Evolutionary conservation across 768 basidiomycete genomes (phyloP), one percentile per base, ranked within the genome.

Genomic region (Amanita rimosa): DNA sequence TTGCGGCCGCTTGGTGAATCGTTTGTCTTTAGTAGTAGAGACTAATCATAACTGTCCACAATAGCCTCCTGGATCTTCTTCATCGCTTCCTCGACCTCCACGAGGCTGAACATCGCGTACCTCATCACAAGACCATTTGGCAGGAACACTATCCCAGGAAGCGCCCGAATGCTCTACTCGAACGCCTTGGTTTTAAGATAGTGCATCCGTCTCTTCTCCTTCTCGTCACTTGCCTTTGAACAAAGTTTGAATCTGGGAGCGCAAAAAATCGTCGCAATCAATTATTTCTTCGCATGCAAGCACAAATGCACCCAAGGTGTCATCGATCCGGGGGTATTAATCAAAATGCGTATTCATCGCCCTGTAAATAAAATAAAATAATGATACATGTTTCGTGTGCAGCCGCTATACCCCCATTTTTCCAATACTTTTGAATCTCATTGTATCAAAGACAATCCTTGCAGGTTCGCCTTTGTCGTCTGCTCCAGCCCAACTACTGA

Each of bases 111-210:
- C 34, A 85, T 72, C 14, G 88, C 85, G 59, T 84, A 88, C 19
- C 79, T 70, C 6, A 83, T 81, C 59, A 73, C 78, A 35, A 74
- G 66, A 10, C 79, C 81, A 51, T 74, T 79, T 11, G 92, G 88
- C 48, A 83, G 70, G 68, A 93, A 94, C 16, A 80, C 80, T 1
- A 75, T 81, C 14, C 92, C 93, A 0, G 93, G 93, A 9, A 96
- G 74, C 14, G 87, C 91, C n/a, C 95, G 76, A 6, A 95, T 85
- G 17, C 91, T 91, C 19, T 76, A 75, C 55, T 81, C 78, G 50
- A 87, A 74, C 9, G 91, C 91, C 47, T 79, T 80, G 6, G 76
- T 82, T 49, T 74, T 70, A 56, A 95, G 26, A 27, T 27, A 3
- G 26, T 4, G 89, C 88, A 61, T 96, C 89, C 21, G 73, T 77